Evolutionary conservation across 2,329 filamentous ascomycete species (phyloP).

Genomic region (Drechslerella dactyloides): DNA sequence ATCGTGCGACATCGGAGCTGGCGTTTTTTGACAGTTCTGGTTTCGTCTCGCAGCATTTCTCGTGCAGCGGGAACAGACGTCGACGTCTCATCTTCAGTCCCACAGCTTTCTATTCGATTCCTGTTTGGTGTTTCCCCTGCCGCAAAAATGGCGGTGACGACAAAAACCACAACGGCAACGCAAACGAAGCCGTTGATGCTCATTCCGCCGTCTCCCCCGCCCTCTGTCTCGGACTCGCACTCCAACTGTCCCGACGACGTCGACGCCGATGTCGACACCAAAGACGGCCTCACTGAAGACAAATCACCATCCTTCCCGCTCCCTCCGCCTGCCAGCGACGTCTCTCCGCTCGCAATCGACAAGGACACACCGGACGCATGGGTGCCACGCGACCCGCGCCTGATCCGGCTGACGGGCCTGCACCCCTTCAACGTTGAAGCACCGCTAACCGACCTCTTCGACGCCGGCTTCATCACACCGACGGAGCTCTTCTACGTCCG

Average conservation of each 20-base stretch:
- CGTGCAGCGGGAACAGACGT: constrained; percentile 5
- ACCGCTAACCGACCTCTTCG: constrained; percentile 76
- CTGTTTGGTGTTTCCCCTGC: constrained; percentile 6
- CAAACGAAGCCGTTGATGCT: constrained; percentile 24
- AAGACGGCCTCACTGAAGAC: too few relatives aligned
- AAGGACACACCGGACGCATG: constrained; percentile 82
- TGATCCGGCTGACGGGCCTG: constrained; percentile 84
- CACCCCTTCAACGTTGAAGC: constrained; percentile 93
- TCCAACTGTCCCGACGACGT: constrained; percentile 38
- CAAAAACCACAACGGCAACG: constrained; percentile 47
- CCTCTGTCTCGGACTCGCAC: constrained; percentile 19
- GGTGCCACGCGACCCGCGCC: constrained; percentile 77
- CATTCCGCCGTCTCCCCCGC: neutral
- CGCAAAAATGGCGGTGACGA: constrained; percentile 26
- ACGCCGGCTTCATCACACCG: constrained; percentile 77
- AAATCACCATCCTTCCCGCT: constrained; percentile 66
- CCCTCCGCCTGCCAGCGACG: constrained; percentile 68
- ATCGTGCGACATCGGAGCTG: too few relatives aligned
- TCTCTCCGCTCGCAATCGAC: constrained; percentile 74
- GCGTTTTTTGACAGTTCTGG: too few relatives aligned
- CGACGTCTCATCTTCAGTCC: too few relatives aligned
- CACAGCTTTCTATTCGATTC: neutral
- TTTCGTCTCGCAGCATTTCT: too few relatives aligned
- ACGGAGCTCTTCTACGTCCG: constrained; percentile 89
- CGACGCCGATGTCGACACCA: too few relatives aligned